Evolutionary conservation across 1,284 basidiomycete genomes (phyloP), one percentile per base, ranked within the genome.

Genomic region (Malassezia brasiliensis): DNA sequence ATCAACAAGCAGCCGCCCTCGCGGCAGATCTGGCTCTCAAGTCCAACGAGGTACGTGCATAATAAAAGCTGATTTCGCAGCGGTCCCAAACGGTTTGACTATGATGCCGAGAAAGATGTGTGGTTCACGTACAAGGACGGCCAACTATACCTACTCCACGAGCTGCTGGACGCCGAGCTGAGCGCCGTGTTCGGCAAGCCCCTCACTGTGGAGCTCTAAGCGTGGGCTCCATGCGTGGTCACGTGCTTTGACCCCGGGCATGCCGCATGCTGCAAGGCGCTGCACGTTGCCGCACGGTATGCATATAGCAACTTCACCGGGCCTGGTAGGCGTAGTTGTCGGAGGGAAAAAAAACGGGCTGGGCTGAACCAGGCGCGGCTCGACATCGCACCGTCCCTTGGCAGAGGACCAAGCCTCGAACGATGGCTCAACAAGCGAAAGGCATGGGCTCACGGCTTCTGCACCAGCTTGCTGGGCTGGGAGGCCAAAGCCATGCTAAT

Each of bases 1-100:
- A 87, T 98, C 78, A 98, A 98, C 79, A 98, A 98, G 79, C 93
- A 98, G 76, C 93, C 93, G 9, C 93, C 94, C 5, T 96, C 96
- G 75, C 90, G 90, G 77, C 94, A 98, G 76, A 96, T 98, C 71
- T 98, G 93, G 93, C 80, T 98, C 32, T 91, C 88, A 11, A 93
- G 89, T 34, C 93, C 93, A 0, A 62, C 55, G 22, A 68, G 65
- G 68, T 72, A 52, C 11, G 67, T 45, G 38, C 5, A 3, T 15
- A n/a, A 5, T n/a, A n/a, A 42, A 19, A 35, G 4, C 40, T 42
- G 14, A 42, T 19, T 2, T 25, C 11, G 38, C 60, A 72, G 69
- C 40, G 71, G 71, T 7, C 71, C 71, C 0, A 72, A 74, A 47
- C 62, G 71, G 25, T 73, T 73, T 53, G 70, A 73, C 51, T 73